Conservation (phyloP, 78 protist genomes). For the Dictyostelium intermedium region DNA sequence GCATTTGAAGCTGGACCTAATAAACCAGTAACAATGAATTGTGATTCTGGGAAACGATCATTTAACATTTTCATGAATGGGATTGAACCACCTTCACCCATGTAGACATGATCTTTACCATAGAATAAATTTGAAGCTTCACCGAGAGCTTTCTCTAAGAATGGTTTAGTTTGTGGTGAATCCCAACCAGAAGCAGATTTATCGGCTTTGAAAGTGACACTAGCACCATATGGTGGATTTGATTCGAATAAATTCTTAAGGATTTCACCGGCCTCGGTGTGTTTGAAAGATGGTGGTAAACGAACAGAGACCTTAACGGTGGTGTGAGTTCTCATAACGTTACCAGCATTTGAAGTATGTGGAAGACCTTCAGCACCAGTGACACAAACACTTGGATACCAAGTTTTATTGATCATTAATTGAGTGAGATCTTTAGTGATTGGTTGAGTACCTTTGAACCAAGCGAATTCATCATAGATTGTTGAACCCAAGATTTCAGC, state of each 20-base stretch:
- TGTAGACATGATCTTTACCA: slow-evolving; percentile 58
- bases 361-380: slow-evolving; percentile 92
- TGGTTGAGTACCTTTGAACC: slow-evolving; percentile 60
- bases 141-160: slow-evolving; percentile 56
- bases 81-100: slow-evolving; percentile 90
- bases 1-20: slow-evolving; percentile 88
- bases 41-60: slow-evolving; percentile 89
- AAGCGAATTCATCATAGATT: slow-evolving; percentile 65
- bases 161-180: slow-evolving; percentile 76
- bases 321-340: slow-evolving; percentile 89
- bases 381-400: slow-evolving; percentile 88
- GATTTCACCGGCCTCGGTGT: slow-evolving; percentile 26
- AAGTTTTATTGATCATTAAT: slow-evolving; percentile 81
- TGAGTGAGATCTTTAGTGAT: slow-evolving; percentile 45
- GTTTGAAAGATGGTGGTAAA: slow-evolving; percentile 87
- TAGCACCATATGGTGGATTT: slow-evolving; percentile 92
- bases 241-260: slow-evolving; percentile 71
- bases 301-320: slow-evolving; percentile 85
- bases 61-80: slow-evolving; percentile 93
- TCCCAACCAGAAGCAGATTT: slow-evolving; percentile 86
- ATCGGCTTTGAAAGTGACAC: slow-evolving; percentile 76
- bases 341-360: slow-evolving; percentile 84
- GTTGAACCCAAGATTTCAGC: slow-evolving; percentile 81
- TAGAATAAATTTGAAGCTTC: slow-evolving; percentile 78
- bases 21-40: slow-evolving; percentile 90